These are phyloP conservation scores for Tuber umbilicatum DNA, from an alignment of 495 filamentous ascomycete genomes.

Conservation along the genomic window DNA sequence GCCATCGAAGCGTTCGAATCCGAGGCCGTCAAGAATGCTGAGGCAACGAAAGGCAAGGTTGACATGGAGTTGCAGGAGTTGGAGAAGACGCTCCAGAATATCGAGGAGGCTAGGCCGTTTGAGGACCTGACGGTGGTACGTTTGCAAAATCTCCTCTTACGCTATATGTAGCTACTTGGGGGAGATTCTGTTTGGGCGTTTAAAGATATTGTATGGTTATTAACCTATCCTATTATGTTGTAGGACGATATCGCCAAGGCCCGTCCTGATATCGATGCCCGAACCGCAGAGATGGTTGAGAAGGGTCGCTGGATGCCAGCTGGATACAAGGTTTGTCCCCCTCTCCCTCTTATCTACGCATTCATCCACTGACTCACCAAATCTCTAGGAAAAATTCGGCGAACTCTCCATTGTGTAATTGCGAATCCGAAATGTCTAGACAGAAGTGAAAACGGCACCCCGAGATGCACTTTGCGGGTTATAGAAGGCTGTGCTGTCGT, in stretches of 20 bases:
- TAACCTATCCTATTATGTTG: conserved; percentile 22
- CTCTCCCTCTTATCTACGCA: neutral
- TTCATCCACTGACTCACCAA: conserved; percentile 11
- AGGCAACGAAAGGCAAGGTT: conserved; percentile 90
- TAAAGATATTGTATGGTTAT: conserved; percentile 1
- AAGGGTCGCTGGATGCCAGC: conserved; percentile 97
- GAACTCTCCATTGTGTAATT: conserved; percentile 84
- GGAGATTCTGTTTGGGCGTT: neutral
- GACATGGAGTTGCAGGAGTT: conserved; percentile 87
- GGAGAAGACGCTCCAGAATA: conserved; percentile 90
- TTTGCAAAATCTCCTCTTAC: conserved; percentile 38
- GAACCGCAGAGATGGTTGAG: conserved; percentile 81
- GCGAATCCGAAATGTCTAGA: neutral
- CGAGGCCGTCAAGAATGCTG: conserved; percentile 91
- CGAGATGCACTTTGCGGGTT: neutral
- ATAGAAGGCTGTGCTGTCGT: neutral
- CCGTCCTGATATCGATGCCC: conserved; percentile 91
- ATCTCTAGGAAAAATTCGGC: conserved; percentile 87
- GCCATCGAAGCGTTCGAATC: conserved; percentile 96
- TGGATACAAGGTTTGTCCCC: conserved; percentile 85
- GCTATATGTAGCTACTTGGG: conserved; percentile 1
- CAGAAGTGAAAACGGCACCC: neutral
- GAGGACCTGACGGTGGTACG: conserved; percentile 96
- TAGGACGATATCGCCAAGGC: conserved; percentile 92
- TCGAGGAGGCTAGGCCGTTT: conserved; percentile 90